phyloP scores from a whole-genome alignment of 169 alveolate genomes.

The Cryptosporidium baileyi region DNA sequence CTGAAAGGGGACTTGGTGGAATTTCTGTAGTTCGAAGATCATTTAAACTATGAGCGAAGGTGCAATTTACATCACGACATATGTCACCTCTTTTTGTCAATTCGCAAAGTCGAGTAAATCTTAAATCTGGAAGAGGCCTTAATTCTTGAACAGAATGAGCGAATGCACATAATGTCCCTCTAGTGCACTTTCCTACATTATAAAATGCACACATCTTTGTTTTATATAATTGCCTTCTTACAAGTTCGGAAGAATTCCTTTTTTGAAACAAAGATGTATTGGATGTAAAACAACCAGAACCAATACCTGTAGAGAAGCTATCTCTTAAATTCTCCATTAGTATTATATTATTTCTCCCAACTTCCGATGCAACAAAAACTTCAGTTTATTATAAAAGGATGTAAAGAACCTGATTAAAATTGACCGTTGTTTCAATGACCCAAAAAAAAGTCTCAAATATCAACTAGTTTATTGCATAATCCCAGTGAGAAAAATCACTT shows the following conservation, averaged over 20 bases:
- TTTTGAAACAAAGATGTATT: constrained; percentile 28
- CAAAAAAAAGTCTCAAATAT: no score
- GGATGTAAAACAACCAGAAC: not conserved
- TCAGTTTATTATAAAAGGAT: no score
- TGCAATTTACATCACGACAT: constrained; percentile 55
- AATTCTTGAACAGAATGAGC: constrained; percentile 71
- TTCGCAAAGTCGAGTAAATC: constrained; percentile 69
- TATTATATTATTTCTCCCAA: not conserved
- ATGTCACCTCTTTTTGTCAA: constrained; percentile 68
- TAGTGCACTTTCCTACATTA: constrained; percentile 67
- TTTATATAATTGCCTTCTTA: constrained; percentile 62
- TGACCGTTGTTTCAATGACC: no score
- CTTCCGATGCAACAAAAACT: no score
- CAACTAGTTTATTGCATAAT: constrained; percentile 25
- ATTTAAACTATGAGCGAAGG: constrained; percentile 61
- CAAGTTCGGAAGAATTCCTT: constrained; percentile 60
- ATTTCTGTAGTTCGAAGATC: constrained; percentile 61
- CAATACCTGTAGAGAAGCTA: not conserved
- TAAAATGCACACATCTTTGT: constrained; percentile 71
- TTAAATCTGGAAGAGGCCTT: constrained; percentile 67
- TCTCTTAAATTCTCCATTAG: constrained; percentile 63
- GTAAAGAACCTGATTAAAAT: no score
- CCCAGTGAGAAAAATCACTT: not conserved
- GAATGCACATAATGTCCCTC: constrained; percentile 70
- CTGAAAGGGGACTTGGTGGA: constrained; percentile 58